A percentile compares a stretch with the other conserved stretches of the same genome.
Conservation (phyloP, 441 rosid genomes). For the Populus trichocarpa region DNA sequence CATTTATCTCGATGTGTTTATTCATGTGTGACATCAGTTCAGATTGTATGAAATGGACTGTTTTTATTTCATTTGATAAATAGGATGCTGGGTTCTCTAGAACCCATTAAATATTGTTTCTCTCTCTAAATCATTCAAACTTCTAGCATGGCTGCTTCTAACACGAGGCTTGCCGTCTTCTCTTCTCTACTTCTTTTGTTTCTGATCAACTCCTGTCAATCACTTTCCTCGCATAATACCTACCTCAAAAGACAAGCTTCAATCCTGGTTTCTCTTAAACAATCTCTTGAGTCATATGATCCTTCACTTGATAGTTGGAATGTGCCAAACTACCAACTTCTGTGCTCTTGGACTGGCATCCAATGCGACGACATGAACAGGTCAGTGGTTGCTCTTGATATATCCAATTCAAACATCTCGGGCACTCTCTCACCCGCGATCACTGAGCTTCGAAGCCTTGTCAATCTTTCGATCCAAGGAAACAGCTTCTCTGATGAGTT, state of each 20-base stretch:
- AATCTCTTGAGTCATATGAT: constrained; percentile 44
- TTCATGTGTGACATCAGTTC: background rate
- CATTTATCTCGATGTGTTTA: background rate
- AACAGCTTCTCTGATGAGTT: constrained; percentile 53
- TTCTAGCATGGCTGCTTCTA: constrained; percentile 30
- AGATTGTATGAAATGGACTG: constrained; percentile 10
- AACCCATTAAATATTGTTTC: background rate
- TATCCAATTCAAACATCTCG: constrained; percentile 56
- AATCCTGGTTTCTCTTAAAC: constrained; percentile 56
- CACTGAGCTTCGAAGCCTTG: constrained; percentile 42
- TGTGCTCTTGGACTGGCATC: constrained; percentile 74
- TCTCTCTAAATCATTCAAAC: background rate
- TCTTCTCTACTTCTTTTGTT: constrained; percentile 29
- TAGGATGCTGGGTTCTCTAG: constrained; percentile 1
- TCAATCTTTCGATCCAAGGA: constrained; percentile 48
- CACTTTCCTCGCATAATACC: constrained; percentile 35
- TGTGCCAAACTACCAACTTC: constrained; percentile 42
- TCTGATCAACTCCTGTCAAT: constrained; percentile 18
- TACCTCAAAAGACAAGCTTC: constrained; percentile 56
- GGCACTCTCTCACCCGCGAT: constrained; percentile 61
- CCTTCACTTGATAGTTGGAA: constrained; percentile 60
- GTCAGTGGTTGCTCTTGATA: constrained; percentile 48
- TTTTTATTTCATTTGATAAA: constrained; percentile 16
- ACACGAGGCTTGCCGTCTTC: constrained; percentile 16
- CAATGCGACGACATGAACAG: constrained; percentile 42